Conservation (phyloP, 1,139 yeast species). For the Suhomyces yuchorum region DNA sequence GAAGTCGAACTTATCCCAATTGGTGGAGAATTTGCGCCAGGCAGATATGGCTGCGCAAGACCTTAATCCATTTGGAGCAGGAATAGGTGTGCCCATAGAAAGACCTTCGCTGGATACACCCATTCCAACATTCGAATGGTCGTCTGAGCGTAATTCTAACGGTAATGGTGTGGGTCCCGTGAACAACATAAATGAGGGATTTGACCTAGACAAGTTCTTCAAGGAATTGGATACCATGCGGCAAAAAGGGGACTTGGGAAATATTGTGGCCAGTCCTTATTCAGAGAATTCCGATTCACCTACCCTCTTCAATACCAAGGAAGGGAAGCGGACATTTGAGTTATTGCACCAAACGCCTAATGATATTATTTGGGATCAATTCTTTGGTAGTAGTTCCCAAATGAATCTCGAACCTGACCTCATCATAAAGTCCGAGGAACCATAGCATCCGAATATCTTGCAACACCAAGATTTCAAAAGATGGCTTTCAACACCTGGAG, state of each 20-base stretch:
- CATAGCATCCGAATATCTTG: too few species aligned
- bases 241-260: neutral
- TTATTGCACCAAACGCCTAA: slow-evolving; percentile 66
- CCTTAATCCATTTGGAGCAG: slow-evolving; percentile 5
- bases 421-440: slow-evolving; percentile 5
- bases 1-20: slow-evolving; percentile 41
- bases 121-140: slow-evolving; percentile 35
- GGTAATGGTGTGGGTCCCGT: neutral
- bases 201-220: slow-evolving; percentile 47
- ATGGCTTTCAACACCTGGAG: too few species aligned
- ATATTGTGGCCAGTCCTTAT: slow-evolving; percentile 5
- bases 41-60: slow-evolving; percentile 5
- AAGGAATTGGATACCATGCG: slow-evolving; percentile 35
- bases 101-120: slow-evolving; percentile 3
- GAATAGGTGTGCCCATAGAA: neutral
- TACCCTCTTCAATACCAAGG: slow-evolving; percentile 25
- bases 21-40: slow-evolving; percentile 32
- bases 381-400: slow-evolving; percentile 42
- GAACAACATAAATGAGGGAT: slow-evolving; percentile 6
- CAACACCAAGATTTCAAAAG: too few species aligned
- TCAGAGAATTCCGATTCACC: slow-evolving; percentile 12
- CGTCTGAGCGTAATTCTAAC: slow-evolving; percentile 15
- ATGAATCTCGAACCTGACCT: slow-evolving; percentile 6
- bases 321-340: slow-evolving; percentile 59
- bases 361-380: slow-evolving; percentile 78